Evolutionary conservation across 192 early-diverging fungal species (phyloP).

Genomic region (Diversispora eburnea): DNA sequence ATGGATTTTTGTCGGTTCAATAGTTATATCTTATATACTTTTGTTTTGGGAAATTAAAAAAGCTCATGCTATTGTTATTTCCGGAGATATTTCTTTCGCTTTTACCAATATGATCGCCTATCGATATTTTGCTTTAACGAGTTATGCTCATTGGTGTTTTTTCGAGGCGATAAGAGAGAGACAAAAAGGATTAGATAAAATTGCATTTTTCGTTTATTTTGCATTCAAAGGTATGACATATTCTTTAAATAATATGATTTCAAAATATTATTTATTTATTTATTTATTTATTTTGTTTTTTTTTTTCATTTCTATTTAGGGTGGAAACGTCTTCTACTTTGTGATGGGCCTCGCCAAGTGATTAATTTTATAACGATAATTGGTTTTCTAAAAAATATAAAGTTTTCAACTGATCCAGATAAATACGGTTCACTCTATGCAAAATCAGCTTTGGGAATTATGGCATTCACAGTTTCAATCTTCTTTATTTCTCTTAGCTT

Average conservation of each 20-base stretch:
- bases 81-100: constrained; percentile 72
- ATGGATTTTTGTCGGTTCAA: constrained; percentile 60
- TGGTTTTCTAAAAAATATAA: constrained; percentile 29
- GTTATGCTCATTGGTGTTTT: constrained; percentile 80
- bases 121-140: constrained; percentile 70
- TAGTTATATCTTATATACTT: constrained; percentile 68
- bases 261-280: constrained; percentile 1
- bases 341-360: constrained; percentile 77
- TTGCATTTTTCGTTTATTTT: constrained; percentile 84
- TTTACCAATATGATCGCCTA: constrained; percentile 72
- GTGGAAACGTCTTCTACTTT: constrained; percentile 80
- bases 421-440: not conserved
- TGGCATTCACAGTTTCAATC: constrained; percentile 55
- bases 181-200: constrained; percentile 55
- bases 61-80: constrained; percentile 57
- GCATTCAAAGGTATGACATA: constrained; percentile 59
- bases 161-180: constrained; percentile 66
- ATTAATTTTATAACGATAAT: constrained; percentile 56
- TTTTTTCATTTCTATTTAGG: constrained; percentile 37
- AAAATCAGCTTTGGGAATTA: constrained; percentile 1
- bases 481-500: constrained; percentile 50
- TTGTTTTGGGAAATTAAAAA: constrained; percentile 72
- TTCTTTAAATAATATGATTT: not conserved
- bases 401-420: not conserved
- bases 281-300: not conserved